Evolutionary conservation across 2,329 filamentous ascomycete genomes (phyloP).

Genomic region (Zymoseptoria pseudotritici): DNA sequence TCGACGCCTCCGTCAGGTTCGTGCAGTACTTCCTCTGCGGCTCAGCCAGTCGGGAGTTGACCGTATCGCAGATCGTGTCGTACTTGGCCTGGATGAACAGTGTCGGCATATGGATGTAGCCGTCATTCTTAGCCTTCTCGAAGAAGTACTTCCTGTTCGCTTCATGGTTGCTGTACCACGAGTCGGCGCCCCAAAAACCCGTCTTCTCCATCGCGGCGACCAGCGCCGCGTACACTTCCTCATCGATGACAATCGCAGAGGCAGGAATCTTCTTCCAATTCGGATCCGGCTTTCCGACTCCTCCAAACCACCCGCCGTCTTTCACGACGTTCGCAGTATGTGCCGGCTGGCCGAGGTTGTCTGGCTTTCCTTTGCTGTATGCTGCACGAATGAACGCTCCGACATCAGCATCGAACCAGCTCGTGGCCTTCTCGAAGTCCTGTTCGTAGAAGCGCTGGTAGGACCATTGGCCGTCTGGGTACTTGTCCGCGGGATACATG

Average conservation of each 20-base stretch:
- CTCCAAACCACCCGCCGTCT: constrained; percentile 30
- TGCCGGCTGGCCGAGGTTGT: constrained; percentile 21
- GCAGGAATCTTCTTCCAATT: constrained; percentile 27
- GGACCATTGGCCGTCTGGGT: constrained; percentile 32
- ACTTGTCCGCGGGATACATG: constrained; percentile 40
- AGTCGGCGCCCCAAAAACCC: constrained; percentile 33
- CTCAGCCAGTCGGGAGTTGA: constrained; percentile 28
- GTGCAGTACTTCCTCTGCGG: constrained; percentile 30
- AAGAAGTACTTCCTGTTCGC: constrained; percentile 37
- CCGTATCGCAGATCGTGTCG: constrained; percentile 34
- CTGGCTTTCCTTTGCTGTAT: constrained; percentile 23
- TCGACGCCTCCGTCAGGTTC: constrained; percentile 35
- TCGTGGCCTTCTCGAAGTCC: constrained; percentile 18
- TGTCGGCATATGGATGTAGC: constrained; percentile 29
- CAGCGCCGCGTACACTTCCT: constrained; percentile 23
- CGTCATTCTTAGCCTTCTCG: constrained; percentile 30
- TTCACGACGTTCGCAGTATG: constrained; percentile 12
- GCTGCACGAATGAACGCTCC: constrained; percentile 22
- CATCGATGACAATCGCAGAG: constrained; percentile 20
- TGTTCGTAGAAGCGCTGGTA: constrained; percentile 31
- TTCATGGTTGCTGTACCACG: constrained; percentile 40
- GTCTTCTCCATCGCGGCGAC: constrained; percentile 33
- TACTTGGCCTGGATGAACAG: constrained; percentile 35
- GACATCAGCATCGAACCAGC: constrained; percentile 15
- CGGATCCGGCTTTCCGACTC: constrained; percentile 18